Base-by-base conservation (phyloP, 768 basidiomycete genomes). In the Pulveroboletus ravenelii region DNA sequence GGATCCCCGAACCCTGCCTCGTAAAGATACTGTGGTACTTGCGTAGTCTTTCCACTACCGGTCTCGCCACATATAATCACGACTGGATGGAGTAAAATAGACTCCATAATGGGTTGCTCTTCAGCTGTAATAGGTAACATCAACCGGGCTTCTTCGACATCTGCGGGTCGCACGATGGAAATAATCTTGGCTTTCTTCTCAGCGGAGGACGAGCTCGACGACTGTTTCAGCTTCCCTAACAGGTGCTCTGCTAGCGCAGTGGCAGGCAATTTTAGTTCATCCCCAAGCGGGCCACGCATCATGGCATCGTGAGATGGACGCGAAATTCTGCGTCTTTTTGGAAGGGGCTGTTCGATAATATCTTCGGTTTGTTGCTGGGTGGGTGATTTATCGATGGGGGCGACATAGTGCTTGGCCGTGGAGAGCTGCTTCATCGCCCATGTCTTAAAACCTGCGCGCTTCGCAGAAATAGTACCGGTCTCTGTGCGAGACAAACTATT, bases 1-100 rank as follows among this genome's bases (percentile, higher is more conserved):
- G 82, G 76, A 41, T 81, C 79, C 2, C 95, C 96, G 64, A 94
- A 98, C 0, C 96, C 96, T 18, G 89, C 91, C 67, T 99, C 96
- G 53, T 87, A 97, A n/a, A 99, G 75, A 70, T 98, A 97, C 66
- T 98, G 96, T 10, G 96, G 96, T 7, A 98, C 84, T 67, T 98
- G 96, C 0, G 96, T 99, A 1, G 96, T 98, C 72, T 98, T 99
- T 41, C 96, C 96, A 63, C 91, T 94, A 43, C 96, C 96, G 14
- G 96, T 99, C 74, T 99, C 95, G 67, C 96, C 86, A 53, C 84
- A 87, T 54, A 70, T 59, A 34, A 68, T 50, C 27, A 93, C 85
- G 6, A 95, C 88, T 0, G 87, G 82, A 65, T 98, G 84, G 32
- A 96, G 72, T 47, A 91, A 68, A 40, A 99, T 82, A 5, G 92